Base-by-base conservation (phyloP, 352 stramenopile species). In the Globisporangium ultimum region DNA sequence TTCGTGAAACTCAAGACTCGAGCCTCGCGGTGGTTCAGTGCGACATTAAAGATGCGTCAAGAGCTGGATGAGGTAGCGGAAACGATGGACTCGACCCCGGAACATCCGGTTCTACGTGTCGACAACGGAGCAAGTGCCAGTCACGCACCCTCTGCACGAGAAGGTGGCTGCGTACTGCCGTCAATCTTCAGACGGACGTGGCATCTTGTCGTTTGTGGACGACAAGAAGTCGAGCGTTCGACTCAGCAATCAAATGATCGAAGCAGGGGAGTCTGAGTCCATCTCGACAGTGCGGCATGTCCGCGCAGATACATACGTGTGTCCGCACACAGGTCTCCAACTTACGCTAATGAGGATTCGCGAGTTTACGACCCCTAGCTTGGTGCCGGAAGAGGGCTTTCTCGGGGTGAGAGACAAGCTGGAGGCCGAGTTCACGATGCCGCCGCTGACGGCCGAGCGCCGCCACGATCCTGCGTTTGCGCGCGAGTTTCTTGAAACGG, bases 21-120 rank as follows among this genome's bases (percentile, higher is more conserved):
- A 1, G 70, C 84, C 36, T 77, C 68, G 20, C 78, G 84, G 3
- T 93, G 81, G 84, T 88, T 93, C 55, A 89, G 74, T 48, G 64
- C 81, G 17, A 93, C 84, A 47, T 59, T 93, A 42, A 93, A 93
- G 63, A 91, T 91, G 81, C 78, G 74, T 10, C 81, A 93, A 58
- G 84, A 93, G 53, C 68, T 91, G 40, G 64, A 89, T 21, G 74
- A 88, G 22, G 75, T 87, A 14, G 61, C 36, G 11, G 71, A 73
- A 12, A 65, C 40, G 46, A 89, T 91, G 81, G 84, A 93, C 58
- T 61, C 64, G 0, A 93, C 81, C 7, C 81, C 80, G 0, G 84
- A n/a, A 91, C 47, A 64, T 89, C 21, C 84, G 84, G 1, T 90
- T 84, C 59, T 93, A 93, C 57, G 84, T 93, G 34, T 87, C 76